Conservation (phyloP, 345 rosid genomes). For the Turnera subulata region DNA sequence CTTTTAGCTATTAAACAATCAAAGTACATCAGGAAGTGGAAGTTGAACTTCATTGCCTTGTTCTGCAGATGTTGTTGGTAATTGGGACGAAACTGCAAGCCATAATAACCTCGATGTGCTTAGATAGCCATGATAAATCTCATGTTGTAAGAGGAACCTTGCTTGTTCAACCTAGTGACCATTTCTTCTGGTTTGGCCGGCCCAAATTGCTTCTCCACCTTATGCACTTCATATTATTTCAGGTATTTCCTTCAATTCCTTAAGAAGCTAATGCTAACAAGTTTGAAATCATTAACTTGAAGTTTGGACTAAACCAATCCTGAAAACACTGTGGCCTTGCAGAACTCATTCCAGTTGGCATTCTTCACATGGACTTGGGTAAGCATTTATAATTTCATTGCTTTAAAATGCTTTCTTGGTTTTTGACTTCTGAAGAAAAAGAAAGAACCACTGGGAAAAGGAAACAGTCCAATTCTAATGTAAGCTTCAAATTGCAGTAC, state of each 20-base stretch:
- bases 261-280: background rate
- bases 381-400: background rate
- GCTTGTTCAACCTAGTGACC: conserved; percentile 60
- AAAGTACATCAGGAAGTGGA: background rate
- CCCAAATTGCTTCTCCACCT: conserved; percentile 55
- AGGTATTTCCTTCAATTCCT: conserved; percentile 27
- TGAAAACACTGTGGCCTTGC: conserved; percentile 7
- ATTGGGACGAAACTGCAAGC: conserved; percentile 58
- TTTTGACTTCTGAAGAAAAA: background rate
- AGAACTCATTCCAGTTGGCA: conserved; percentile 89
- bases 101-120: conserved; percentile 53
- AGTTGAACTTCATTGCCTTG: background rate
- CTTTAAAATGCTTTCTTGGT: background rate
- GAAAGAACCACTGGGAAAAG: too few species aligned
- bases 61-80: conserved; percentile 42
- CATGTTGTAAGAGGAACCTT: conserved; percentile 48
- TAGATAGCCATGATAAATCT: conserved; percentile 46
- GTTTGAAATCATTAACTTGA: too few species aligned
- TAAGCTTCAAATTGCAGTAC: conserved; percentile 33
- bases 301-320: too few species aligned
- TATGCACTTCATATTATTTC: conserved; percentile 53
- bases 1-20: background rate
- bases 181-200: conserved; percentile 50
- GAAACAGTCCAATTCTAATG: background rate
- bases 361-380: conserved; percentile 92